These are phyloP conservation scores for Podospora anserina DNA, from an alignment of 495 filamentous ascomycete species.

Conservation along the genomic window DNA sequence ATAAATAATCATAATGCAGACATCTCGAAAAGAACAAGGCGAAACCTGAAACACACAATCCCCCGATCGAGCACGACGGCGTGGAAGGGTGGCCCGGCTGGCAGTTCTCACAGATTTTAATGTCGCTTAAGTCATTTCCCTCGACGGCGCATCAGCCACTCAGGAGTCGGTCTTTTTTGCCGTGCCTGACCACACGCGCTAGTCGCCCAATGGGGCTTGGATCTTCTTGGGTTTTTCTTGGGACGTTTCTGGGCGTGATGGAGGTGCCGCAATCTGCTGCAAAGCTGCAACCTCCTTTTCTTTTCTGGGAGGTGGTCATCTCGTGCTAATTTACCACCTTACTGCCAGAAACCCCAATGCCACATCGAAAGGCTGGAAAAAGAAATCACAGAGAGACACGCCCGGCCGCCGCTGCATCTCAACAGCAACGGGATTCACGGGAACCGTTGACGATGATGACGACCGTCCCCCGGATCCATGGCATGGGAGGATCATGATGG, in stretches of 20 bases:
- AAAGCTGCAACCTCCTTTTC: conserved; percentile 20
- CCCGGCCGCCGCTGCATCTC: conserved; percentile 1
- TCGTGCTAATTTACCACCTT: conserved; percentile 11
- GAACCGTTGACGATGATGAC: background rate
- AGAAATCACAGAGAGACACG: background rate
- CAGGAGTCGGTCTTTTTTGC: conserved; percentile 24
- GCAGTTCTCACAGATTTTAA: conserved; percentile 27
- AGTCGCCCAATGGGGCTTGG: conserved; percentile 17
- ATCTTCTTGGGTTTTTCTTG: background rate
- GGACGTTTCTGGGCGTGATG: conserved; percentile 4
- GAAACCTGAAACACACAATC: conserved; percentile 9
- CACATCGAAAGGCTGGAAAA: conserved; percentile 6
- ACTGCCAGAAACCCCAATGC: conserved; percentile 7
- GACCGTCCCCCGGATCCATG: background rate
- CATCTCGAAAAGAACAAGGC: conserved; percentile 2
- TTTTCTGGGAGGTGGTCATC: conserved; percentile 4
- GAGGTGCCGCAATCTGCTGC: conserved; percentile 1
- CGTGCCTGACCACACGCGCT: conserved; percentile 23
- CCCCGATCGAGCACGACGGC: conserved; percentile 11
- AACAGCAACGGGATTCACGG: background rate
- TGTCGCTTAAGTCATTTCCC: conserved; percentile 44
- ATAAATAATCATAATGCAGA: background rate
- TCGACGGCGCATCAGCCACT: conserved; percentile 22
- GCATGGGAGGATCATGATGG: background rate
- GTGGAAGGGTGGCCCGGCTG: conserved; percentile 6